Conservation (phyloP, 140 eudicot species). For the Cichorium intybus region DNA sequence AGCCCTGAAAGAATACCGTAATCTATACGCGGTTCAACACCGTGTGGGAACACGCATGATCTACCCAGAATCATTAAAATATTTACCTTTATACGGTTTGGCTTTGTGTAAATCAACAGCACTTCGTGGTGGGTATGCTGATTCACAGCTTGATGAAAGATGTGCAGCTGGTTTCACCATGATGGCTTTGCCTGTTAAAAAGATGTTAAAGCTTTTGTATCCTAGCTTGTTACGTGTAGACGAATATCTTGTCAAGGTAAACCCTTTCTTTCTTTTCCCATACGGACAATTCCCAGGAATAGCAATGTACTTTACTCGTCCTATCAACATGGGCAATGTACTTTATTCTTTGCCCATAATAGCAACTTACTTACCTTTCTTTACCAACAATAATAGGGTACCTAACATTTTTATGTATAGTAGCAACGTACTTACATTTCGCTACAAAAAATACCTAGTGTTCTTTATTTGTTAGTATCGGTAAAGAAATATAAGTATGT, state of each 20-base stretch:
- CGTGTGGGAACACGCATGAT: conserved; percentile 82
- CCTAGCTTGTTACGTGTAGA: conserved; percentile 72
- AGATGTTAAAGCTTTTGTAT: conserved; percentile 67
- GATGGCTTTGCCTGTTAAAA: conserved; percentile 90
- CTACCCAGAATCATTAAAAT: conserved; percentile 81
- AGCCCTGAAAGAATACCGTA: conserved; percentile 81
- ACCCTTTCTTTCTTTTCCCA: not conserved
- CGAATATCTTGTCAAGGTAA: conserved; percentile 63
- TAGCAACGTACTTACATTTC: too few relatives aligned
- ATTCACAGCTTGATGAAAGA: conserved; percentile 83
- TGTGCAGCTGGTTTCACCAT: conserved; percentile 88
- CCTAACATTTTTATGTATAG: too few relatives aligned
- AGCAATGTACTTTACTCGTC: too few relatives aligned
- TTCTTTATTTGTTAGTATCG: too few relatives aligned
- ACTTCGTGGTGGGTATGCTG: conserved; percentile 82
- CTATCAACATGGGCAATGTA: too few relatives aligned
- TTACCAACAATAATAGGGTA: too few relatives aligned
- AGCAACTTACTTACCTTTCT: too few relatives aligned
- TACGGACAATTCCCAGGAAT: too few relatives aligned
- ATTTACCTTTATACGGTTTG: conserved; percentile 64
- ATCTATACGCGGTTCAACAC: conserved; percentile 78
- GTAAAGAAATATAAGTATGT: too few relatives aligned
- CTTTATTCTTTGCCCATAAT: too few relatives aligned
- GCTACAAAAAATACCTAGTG: too few relatives aligned
- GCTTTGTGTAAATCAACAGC: conserved; percentile 67